Conservation (phyloP, 768 basidiomycete genomes). For the Suillus brevipes region DNA sequence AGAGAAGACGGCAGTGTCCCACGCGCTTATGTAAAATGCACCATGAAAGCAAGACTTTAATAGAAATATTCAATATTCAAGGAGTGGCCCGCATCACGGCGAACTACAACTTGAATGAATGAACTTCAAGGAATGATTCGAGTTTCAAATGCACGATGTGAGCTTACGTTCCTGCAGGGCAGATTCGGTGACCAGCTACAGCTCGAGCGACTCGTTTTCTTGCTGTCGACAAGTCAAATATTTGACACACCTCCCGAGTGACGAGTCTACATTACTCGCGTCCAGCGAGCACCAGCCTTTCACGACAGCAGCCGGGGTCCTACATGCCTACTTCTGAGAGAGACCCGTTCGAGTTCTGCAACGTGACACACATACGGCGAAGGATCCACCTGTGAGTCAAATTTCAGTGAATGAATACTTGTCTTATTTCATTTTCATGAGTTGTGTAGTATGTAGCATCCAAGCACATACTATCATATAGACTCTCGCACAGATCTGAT, state of each 20-base stretch:
- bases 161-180: too few species aligned
- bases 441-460: neutral
- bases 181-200: slow-evolving; percentile 24
- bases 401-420: neutral
- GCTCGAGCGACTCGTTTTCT: slow-evolving; percentile 51
- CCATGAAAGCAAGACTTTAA: too few species aligned
- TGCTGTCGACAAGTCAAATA: slow-evolving; percentile 50
- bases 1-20: neutral
- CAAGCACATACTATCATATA: neutral
- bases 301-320: neutral
- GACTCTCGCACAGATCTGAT: neutral
- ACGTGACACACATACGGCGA: neutral
- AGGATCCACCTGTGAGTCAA: neutral
- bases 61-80: too few species aligned
- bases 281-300: slow-evolving; percentile 30
- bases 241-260: slow-evolving; percentile 61
- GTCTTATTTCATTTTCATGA: neutral
- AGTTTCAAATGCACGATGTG: too few species aligned
- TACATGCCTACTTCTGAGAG: neutral
- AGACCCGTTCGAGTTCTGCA: neutral
- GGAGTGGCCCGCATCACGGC: too few species aligned
- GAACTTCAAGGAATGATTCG: too few species aligned
- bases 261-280: slow-evolving; percentile 44
- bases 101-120: too few species aligned
- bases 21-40: slow-evolving; percentile 21